These are phyloP conservation scores for Agrocybe chaxingu DNA, from an alignment of 768 basidiomycete genomes.

Conservation along the genomic window DNA sequence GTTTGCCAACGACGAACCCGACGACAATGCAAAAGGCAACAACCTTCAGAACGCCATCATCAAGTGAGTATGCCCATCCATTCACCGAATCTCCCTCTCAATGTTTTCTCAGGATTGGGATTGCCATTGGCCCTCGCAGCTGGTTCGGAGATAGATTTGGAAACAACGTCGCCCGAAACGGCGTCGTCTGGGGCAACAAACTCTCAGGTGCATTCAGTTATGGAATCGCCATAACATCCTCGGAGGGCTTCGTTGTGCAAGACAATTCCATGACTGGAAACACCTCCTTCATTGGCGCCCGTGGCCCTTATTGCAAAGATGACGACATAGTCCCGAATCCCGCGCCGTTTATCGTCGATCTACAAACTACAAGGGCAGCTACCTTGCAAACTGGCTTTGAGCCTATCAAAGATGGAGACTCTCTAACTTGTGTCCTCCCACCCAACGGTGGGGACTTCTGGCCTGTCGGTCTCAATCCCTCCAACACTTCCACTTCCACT, in stretches of 20 bases:
- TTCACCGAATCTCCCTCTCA: slow-evolving; percentile 1
- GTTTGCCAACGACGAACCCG: slow-evolving; percentile 49
- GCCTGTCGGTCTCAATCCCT: slow-evolving; percentile 62
- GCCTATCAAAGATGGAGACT: slow-evolving; percentile 48
- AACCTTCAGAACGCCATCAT: slow-evolving; percentile 61
- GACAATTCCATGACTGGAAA: slow-evolving; percentile 63
- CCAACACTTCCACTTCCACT: slow-evolving; percentile 12
- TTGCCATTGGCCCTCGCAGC: slow-evolving; percentile 72
- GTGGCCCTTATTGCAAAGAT: slow-evolving; percentile 61
- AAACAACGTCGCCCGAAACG: slow-evolving; percentile 49
- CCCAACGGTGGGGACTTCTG: slow-evolving; percentile 68
- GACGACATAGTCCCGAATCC: slow-evolving; percentile 48
- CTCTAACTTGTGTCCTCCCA: slow-evolving; percentile 64
- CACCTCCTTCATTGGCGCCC: slow-evolving; percentile 70
- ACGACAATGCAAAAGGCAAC: slow-evolving; percentile 44
- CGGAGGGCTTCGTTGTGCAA: slow-evolving; percentile 62
- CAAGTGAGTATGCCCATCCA: slow-evolving; percentile 46
- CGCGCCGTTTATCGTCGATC: slow-evolving; percentile 57
- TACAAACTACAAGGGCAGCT: slow-evolving; percentile 33
- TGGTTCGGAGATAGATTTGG: slow-evolving; percentile 67
- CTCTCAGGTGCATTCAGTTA: slow-evolving; percentile 72
- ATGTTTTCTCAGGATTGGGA: slow-evolving; percentile 55
- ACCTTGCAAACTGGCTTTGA: slow-evolving; percentile 53
- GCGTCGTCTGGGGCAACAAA: slow-evolving; percentile 52
- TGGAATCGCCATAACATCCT: slow-evolving; percentile 64